A percentile compares a stretch with the other conserved stretches of the same genome.
Conservation (phyloP, 208 protist genomes). For the Phytomonas sp. region DNA sequence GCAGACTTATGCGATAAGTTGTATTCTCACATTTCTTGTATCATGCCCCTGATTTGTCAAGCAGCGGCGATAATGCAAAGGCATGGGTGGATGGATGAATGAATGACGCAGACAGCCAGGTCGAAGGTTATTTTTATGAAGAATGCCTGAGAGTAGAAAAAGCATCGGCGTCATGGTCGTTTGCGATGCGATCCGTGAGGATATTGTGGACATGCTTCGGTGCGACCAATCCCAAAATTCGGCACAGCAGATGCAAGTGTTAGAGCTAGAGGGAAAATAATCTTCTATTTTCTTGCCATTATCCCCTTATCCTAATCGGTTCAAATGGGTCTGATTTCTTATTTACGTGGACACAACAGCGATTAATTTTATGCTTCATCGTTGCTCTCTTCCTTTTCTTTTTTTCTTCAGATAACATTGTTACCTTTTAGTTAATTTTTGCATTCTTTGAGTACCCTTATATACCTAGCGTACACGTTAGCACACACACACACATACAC, state of each 20-base stretch:
- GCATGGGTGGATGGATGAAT: not conserved
- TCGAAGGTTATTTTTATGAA: not conserved
- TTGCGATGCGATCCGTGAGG: not conserved
- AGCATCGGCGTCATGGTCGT: not conserved
- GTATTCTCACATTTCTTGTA: not conserved
- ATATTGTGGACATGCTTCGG: not conserved
- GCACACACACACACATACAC: slow-evolving; percentile 6
- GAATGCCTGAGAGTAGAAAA: not conserved
- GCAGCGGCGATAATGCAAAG: not conserved
- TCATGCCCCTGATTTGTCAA: not conserved
- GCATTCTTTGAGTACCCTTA: slow-evolving; percentile 5
- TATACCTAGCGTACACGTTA: not conserved
- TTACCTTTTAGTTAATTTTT: slow-evolving; percentile 1
- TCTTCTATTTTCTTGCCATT: not conserved
- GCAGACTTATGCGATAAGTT: not conserved
- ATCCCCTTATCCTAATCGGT: not conserved
- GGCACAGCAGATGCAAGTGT: not conserved
- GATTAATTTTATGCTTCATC: slow-evolving; percentile 5
- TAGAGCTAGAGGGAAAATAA: not conserved
- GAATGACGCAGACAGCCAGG: not conserved
- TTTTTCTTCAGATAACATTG: not conserved
- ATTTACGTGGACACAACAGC: not conserved
- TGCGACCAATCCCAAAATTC: not conserved
- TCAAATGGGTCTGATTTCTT: not conserved
- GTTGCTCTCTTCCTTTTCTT: slow-evolving; percentile 12